phyloP scores from a whole-genome alignment of 148 eudicot species.

The Vaccinium myrtillus region DNA sequence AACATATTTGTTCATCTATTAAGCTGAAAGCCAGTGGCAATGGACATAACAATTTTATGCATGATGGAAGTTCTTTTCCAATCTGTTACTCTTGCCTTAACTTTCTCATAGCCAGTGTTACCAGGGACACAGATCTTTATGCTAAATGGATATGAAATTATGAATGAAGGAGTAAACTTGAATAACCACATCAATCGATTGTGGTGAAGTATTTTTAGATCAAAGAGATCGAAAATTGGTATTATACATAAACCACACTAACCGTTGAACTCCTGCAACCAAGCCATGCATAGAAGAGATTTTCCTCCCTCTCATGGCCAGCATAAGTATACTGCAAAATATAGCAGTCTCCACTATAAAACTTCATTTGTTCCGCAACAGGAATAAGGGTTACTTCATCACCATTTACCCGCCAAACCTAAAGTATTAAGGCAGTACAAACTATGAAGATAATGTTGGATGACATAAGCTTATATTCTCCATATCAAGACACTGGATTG shows the following conservation, averaged over 20 bases:
- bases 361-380: constrained; percentile 28
- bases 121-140: not conserved
- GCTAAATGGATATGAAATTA: not conserved
- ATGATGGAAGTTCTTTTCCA: not conserved
- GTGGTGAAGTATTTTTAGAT: not conserved
- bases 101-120: not conserved
- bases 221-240: not conserved
- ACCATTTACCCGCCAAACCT: constrained; percentile 47
- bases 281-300: constrained; percentile 48
- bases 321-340: constrained; percentile 41
- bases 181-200: not conserved
- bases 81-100: not conserved
- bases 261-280: constrained; percentile 41
- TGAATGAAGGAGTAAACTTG: not conserved
- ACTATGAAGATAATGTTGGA: not conserved
- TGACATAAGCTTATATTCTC: not conserved
- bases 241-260: not conserved
- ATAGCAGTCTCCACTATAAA: constrained; percentile 49
- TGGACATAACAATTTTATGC: not conserved
- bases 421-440: not conserved
- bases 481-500: not conserved
- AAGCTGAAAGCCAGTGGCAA: not conserved
- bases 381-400: constrained; percentile 30
- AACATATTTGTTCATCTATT: not conserved
- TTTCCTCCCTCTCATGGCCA: constrained; percentile 33